Conservation (phyloP, 2,329 filamentous ascomycete genomes). For the Microcyclosporella mali region DNA sequence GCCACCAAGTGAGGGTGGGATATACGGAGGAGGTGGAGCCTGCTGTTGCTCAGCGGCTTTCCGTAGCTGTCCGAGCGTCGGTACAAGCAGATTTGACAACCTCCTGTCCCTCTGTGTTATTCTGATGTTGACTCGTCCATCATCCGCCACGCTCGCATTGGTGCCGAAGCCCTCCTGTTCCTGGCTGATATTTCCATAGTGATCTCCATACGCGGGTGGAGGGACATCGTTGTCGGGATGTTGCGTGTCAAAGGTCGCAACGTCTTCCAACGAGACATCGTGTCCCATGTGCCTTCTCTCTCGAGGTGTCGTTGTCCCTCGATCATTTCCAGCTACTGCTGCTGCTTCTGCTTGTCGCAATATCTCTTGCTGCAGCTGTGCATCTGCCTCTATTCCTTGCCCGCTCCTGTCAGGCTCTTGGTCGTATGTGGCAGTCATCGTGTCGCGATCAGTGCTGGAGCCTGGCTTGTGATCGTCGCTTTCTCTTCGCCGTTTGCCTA, state of each 20-base stretch:
- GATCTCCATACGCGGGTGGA: conserved; percentile 36
- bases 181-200: conserved; percentile 33
- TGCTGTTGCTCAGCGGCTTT: conserved; percentile 43
- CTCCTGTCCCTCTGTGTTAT: conserved; percentile 65
- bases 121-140: conserved; percentile 73
- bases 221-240: conserved; percentile 25
- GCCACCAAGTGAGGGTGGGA: conserved; percentile 66
- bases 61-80: conserved; percentile 55
- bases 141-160: conserved; percentile 44
- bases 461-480: no score
- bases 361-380: conserved; percentile 20
- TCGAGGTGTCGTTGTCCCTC: conserved; percentile 6
- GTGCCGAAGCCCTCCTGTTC: conserved; percentile 36
- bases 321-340: conserved; percentile 17
- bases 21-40: conserved; percentile 58
- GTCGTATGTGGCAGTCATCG: conserved; percentile 3
- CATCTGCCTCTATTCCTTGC: conserved; percentile 2
- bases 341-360: conserved; percentile 27
- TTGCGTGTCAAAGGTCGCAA: conserved; percentile 6
- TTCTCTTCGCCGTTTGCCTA: no score
- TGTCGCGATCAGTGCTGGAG: neutral
- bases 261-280: conserved; percentile 18
- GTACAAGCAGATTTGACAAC: conserved; percentile 61
- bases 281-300: conserved; percentile 23
- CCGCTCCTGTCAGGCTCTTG: conserved; percentile 1